A percentile compares a stretch with the other conserved stretches of the same genome.
These are phyloP conservation scores for Lactarius indigo DNA, from an alignment of 768 basidiomycete species.

Conservation along the genomic window DNA sequence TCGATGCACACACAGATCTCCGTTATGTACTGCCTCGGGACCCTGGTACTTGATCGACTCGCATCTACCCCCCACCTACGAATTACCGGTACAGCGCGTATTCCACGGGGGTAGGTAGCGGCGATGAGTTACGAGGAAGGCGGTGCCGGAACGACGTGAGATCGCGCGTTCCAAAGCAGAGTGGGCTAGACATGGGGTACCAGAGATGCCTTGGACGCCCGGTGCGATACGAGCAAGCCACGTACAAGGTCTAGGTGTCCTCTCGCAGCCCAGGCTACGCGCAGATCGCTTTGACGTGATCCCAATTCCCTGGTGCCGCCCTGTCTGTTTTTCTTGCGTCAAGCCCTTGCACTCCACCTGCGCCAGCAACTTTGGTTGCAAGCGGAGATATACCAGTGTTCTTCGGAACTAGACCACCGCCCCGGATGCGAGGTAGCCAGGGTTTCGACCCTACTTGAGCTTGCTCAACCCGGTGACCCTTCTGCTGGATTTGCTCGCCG, in stretches of 20 bases:
- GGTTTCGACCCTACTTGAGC: constrained; percentile 19
- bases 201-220: constrained; percentile 14
- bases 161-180: constrained; percentile 1
- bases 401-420: constrained; percentile 18
- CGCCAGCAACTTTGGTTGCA: background rate
- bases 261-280: constrained; percentile 3
- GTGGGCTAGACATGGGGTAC: constrained; percentile 8
- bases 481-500: constrained; percentile 25
- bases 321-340: constrained; percentile 12
- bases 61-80: constrained; percentile 3
- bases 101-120: constrained; percentile 3
- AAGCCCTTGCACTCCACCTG: constrained; percentile 4
- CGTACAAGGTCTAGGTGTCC: constrained; percentile 1
- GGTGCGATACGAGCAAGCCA: constrained; percentile 13
- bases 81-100: constrained; percentile 7
- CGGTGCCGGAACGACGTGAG: constrained; percentile 21
- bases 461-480: constrained; percentile 25
- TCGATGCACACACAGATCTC: constrained; percentile 13
- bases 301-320: constrained; percentile 10
- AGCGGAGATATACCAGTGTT: constrained; percentile 10
- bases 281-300: constrained; percentile 8
- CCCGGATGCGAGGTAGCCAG: constrained; percentile 20
- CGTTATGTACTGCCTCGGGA: constrained; percentile 22
- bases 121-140: constrained; percentile 21
- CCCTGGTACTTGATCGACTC: constrained; percentile 11